phyloP scores from a whole-genome alignment of 2,329 filamentous ascomycete species.

The Tympanopsis confertula region DNA sequence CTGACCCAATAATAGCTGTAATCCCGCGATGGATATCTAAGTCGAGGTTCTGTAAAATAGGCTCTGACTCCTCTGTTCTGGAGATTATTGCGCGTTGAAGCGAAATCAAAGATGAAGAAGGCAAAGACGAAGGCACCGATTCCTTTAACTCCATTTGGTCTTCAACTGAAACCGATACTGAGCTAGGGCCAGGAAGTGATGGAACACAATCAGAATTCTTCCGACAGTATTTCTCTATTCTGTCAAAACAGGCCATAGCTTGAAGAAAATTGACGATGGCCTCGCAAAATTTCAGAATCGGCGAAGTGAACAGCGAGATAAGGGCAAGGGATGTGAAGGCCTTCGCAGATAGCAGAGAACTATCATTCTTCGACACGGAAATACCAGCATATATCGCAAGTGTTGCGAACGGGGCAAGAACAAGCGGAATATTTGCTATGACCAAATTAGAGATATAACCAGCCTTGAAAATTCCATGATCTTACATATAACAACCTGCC shows the following conservation, averaged over 20 bases:
- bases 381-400: slow-evolving; percentile 14
- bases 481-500: slow-evolving; percentile 9
- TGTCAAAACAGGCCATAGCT: slow-evolving; percentile 8
- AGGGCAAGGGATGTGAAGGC: slow-evolving; percentile 10
- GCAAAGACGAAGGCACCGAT: too few species aligned
- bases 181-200: background rate
- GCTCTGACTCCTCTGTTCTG: too few species aligned
- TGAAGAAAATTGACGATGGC: slow-evolving; percentile 7
- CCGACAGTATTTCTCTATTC: slow-evolving; percentile 9
- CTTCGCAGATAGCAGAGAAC: slow-evolving; percentile 5
- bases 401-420: slow-evolving; percentile 11
- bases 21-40: too few species aligned
- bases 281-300: slow-evolving; percentile 8
- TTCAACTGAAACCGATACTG: too few species aligned
- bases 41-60: too few species aligned
- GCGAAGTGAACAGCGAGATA: slow-evolving; percentile 8
- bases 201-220: slow-evolving; percentile 2
- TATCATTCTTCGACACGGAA: slow-evolving; percentile 5
- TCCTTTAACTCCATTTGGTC: too few species aligned
- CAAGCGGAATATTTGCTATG: slow-evolving; percentile 4
- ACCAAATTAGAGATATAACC: slow-evolving; percentile 2
- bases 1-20: slow-evolving; percentile 8
- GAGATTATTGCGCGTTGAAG: too few species aligned
- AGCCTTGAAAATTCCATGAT: too few species aligned
- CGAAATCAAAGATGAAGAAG: too few species aligned